phyloP scores from a whole-genome alignment of 1,284 basidiomycete genomes.

The Sanghuangporus weigelae region DNA sequence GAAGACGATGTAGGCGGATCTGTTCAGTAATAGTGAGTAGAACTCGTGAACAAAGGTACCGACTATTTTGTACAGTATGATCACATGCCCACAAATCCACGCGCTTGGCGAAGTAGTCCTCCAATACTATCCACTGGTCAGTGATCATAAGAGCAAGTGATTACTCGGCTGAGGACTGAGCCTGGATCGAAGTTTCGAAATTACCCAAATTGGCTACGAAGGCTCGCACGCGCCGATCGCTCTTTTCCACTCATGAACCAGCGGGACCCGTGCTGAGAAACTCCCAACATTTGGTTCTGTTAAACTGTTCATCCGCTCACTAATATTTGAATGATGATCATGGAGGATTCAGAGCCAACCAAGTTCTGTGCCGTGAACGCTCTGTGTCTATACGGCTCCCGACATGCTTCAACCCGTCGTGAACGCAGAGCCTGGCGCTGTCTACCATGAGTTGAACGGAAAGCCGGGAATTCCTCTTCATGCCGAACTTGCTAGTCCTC shows the following conservation, averaged over 20 bases:
- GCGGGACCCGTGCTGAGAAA: too few relatives aligned
- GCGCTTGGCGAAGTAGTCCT: too few relatives aligned
- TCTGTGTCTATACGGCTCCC: neutral
- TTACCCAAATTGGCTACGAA: neutral
- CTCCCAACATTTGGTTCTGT: neutral
- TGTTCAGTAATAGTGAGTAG: too few relatives aligned
- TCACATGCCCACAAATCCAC: too few relatives aligned
- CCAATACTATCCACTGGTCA: too few relatives aligned
- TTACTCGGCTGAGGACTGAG: neutral
- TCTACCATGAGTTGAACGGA: neutral
- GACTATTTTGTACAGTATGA: too few relatives aligned
- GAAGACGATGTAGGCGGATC: neutral
- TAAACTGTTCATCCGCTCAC: neutral
- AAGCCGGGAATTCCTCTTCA: neutral
- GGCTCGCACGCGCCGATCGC: neutral
- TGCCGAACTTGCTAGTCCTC: neutral
- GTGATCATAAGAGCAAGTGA: neutral
- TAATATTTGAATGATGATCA: neutral
- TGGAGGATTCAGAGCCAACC: neutral
- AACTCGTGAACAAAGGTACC: too few relatives aligned
- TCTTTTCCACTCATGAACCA: neutral
- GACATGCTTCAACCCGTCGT: neutral
- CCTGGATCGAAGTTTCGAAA: neutral
- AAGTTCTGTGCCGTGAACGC: neutral
- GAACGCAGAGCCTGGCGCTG: neutral